Base-by-base conservation (phyloP, 495 filamentous ascomycete species). In the Apodospora peruviana region DNA sequence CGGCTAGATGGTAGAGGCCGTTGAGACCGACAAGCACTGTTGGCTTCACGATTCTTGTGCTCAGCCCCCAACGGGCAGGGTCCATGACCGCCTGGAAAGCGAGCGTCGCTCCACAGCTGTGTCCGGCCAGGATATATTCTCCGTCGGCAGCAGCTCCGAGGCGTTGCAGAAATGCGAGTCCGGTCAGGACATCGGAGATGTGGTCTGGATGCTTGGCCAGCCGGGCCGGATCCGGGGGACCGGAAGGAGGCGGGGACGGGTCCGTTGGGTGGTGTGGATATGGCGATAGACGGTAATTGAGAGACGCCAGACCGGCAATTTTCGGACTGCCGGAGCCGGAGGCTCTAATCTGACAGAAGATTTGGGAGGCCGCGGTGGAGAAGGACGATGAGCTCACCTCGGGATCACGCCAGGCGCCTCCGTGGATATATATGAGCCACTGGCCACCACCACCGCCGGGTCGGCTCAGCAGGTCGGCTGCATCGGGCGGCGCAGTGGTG, bases 381-480 rank as follows among this genome's bases (percentile, higher is more conserved):
- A 65, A 59, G 22, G 66, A 47, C 5, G 68, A 50, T 16, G 78
- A 66, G 44, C 73, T 77, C 18, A 83, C 64, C 40, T 61, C 63
- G 39, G 89, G 89, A 59, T 95, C 90, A 48, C 87, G 80, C 87
- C 88, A 96, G 58, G 86, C 90, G 58, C 90, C 90, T 56, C 91
- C 89, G 69, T 95, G 91, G 63, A 95, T 84, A 69, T 81, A 90
- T 57, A 85, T 81, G 29, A 65, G 18, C 48, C 50, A 60, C 9
- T 35, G 38, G n/a, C n/a, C n/a, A n/a, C n/a, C n/a, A n/a, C n/a
- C n/a, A n/a, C n/a, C n/a, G n/a, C 37, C 36, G 43, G 42, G 36
- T 24, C 2, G 44, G 19, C 8, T 25, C 2, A 48, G 47, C 27
- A 56, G 43, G 46, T 42, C 43, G 32, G 39, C 12, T 1, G 48